These are phyloP conservation scores for Zygosaccharomyces pseudobailii DNA, from an alignment of 1,139 yeast genomes.

Conservation along the genomic window DNA sequence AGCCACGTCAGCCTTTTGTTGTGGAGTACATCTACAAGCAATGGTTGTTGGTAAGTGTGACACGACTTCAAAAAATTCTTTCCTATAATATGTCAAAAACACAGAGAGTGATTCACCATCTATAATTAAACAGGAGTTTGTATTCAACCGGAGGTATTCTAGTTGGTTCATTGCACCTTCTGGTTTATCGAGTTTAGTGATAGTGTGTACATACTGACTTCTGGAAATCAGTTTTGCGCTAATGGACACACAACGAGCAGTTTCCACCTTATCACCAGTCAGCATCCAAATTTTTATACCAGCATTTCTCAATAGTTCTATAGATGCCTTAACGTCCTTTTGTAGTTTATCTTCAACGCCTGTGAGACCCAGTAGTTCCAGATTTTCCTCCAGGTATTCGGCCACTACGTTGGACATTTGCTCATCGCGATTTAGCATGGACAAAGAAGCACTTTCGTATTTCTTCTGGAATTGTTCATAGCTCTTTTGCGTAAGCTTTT, in stretches of 20 bases:
- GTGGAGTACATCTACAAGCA: conserved; percentile 98
- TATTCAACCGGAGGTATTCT: conserved; percentile 61
- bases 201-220: conserved; percentile 88
- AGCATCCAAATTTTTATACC: conserved; percentile 98
- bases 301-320: conserved; percentile 89
- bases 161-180: conserved; percentile 69
- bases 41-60: conserved; percentile 83
- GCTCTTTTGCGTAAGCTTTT: conserved; percentile 49
- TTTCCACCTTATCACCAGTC: conserved; percentile 98
- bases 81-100: conserved; percentile 56
- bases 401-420: conserved; percentile 64
- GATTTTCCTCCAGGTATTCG: conserved; percentile 70
- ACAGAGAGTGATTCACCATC: conserved; percentile 89
- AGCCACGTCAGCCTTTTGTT: conserved; percentile 97
- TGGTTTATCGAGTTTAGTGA: conserved; percentile 58
- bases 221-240: conserved; percentile 88
- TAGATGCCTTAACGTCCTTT: conserved; percentile 82
- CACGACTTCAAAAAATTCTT: conserved; percentile 74
- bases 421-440: conserved; percentile 75
- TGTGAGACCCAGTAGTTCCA: conserved; percentile 85
- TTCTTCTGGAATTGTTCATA: conserved; percentile 61
- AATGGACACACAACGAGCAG: conserved; percentile 94
- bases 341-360: conserved; percentile 98
- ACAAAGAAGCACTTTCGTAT: conserved; percentile 66
- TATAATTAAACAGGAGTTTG: conserved; percentile 74